phyloP scores from a whole-genome alignment of 345 rosid species.

The Psidium friedrichsthalianum region DNA sequence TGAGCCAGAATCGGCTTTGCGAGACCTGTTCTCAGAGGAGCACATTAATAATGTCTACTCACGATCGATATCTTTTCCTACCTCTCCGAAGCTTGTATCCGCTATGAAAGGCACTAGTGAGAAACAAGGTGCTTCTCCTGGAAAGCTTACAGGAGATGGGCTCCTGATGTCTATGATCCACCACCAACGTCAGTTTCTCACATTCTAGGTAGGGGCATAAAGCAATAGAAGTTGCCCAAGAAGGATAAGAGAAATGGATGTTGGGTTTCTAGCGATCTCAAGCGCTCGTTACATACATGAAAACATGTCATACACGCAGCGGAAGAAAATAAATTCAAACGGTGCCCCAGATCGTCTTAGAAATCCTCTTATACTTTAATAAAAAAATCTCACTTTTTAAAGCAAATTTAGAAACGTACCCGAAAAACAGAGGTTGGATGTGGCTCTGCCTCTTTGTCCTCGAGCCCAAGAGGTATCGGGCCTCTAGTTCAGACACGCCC shows the following conservation, averaged over 20 bases:
- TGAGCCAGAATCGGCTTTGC: conserved; percentile 20
- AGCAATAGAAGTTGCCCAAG: conserved; percentile 41
- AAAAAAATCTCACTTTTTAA: too few species aligned
- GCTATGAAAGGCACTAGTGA: conserved; percentile 86
- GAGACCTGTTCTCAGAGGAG: conserved; percentile 21
- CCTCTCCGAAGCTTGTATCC: conserved; percentile 42
- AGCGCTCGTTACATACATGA: too few species aligned
- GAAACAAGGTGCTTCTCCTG: conserved; percentile 35
- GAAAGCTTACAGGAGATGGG: conserved; percentile 55
- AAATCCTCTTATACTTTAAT: too few species aligned
- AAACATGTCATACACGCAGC: too few species aligned
- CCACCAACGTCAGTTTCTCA: conserved; percentile 60
- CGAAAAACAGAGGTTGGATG: too few species aligned
- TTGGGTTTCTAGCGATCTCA: too few species aligned
- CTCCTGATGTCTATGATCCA: conserved; percentile 87
- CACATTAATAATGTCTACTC: not conserved
- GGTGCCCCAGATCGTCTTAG: too few species aligned
- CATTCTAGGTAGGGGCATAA: conserved; percentile 33
- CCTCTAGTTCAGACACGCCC: too few species aligned
- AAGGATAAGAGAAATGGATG: conserved; percentile 55
- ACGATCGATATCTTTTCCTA: not conserved
- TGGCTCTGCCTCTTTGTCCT: too few species aligned
- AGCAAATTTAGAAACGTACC: too few species aligned
- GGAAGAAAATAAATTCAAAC: too few species aligned
- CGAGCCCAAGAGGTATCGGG: too few species aligned